Percentiles rank a stretch among this genome's conserved stretches.
Evolutionary conservation across 2,329 filamentous ascomycete genomes (phyloP).

Genomic region (Epichloe uncinata): DNA sequence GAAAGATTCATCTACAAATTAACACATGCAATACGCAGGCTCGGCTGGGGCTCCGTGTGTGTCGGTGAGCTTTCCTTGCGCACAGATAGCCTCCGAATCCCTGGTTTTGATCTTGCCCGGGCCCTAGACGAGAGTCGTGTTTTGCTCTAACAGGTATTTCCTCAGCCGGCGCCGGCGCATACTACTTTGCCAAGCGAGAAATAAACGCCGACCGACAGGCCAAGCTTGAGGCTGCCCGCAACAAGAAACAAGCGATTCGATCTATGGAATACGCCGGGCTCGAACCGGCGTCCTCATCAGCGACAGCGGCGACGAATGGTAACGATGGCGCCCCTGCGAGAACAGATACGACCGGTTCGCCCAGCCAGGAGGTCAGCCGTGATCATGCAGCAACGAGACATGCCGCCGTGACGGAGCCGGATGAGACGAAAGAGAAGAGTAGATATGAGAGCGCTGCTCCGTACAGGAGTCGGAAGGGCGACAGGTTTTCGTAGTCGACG

Average conservation of each 20-base stretch:
- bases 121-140: too few relatives aligned
- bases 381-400: conserved; percentile 83
- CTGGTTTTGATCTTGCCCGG: too few relatives aligned
- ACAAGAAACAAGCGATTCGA: conserved; percentile 47
- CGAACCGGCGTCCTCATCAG: conserved; percentile 21
- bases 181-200: conserved; percentile 87
- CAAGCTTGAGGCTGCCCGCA: conserved; percentile 52
- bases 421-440: conserved; percentile 61
- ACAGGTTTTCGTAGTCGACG: conserved; percentile 54
- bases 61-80: conserved; percentile 44
- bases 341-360: conserved; percentile 45
- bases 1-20: neutral
- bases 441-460: conserved; percentile 77
- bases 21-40: conserved; percentile 36
- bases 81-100: neutral
- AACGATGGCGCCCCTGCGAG: conserved; percentile 37
- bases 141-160: neutral
- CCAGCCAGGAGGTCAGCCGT: conserved; percentile 56
- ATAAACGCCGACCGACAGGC: conserved; percentile 81
- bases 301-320: conserved; percentile 15
- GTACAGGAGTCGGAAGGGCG: conserved; percentile 68
- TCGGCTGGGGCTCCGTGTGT: conserved; percentile 85
- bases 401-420: conserved; percentile 56
- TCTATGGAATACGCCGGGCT: conserved; percentile 37
- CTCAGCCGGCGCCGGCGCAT: conserved; percentile 75